Conservation (phyloP, 495 filamentous ascomycete species). For the Lophium mytilinum region DNA sequence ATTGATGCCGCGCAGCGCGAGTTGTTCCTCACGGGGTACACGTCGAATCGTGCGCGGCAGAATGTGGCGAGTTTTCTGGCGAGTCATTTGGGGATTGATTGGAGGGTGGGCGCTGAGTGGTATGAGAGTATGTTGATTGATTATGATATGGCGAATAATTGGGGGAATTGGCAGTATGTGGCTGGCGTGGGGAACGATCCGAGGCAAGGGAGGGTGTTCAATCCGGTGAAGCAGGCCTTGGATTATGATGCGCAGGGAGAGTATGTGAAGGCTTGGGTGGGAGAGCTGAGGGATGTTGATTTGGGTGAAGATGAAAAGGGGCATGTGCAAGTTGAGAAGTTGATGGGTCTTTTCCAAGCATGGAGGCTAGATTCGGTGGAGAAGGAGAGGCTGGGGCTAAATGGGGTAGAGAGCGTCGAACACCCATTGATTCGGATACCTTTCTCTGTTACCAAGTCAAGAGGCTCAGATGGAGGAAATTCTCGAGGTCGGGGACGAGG, state of each 20-base stretch:
- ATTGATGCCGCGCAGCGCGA: constrained; percentile 67
- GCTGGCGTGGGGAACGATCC: constrained; percentile 70
- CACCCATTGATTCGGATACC: constrained; percentile 49
- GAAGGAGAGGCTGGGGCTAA: constrained; percentile 43
- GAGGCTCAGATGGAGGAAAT: constrained; percentile 22
- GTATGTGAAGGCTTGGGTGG: constrained; percentile 61
- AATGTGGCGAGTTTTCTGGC: constrained; percentile 64
- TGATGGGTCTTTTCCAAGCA: constrained; percentile 54
- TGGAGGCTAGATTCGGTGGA: constrained; percentile 49
- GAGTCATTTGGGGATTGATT: constrained; percentile 65
- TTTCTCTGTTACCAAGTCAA: constrained; percentile 38
- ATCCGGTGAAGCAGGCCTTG: constrained; percentile 61
- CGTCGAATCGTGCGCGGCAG: constrained; percentile 60
- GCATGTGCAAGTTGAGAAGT: constrained; percentile 28
- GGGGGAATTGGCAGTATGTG: constrained; percentile 72
- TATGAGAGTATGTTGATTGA: constrained; percentile 62
- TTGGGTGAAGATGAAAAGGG: constrained; percentile 5
- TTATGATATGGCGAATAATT: constrained; percentile 65
- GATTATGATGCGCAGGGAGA: constrained; percentile 59
- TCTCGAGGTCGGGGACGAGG: constrained; percentile 19
- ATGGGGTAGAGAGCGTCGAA: constrained; percentile 45
- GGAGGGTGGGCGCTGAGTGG: constrained; percentile 71
- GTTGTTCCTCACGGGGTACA: constrained; percentile 61
- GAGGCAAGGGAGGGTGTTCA: constrained; percentile 56
- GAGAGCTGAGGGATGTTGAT: constrained; percentile 45